Base-by-base conservation (phyloP, 2,329 filamentous ascomycete genomes). In the Penicillium verrucosum region DNA sequence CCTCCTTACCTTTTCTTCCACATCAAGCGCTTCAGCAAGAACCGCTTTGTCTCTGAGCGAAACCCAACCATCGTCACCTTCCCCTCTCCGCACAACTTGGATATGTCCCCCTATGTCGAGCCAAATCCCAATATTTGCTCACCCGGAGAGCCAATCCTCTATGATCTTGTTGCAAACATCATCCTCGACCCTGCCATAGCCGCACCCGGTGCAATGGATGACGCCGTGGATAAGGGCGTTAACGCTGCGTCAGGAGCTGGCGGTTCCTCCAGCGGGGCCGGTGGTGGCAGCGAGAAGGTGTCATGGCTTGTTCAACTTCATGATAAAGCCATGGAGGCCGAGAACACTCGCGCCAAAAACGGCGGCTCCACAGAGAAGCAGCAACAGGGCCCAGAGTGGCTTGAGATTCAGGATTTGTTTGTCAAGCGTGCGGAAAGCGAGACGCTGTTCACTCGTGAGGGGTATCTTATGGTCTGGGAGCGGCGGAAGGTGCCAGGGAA, bases 21-120 rank as follows among this genome's bases (percentile, higher is more conserved):
- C 78, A 88, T 97, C 78, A 97, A 97, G 79, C 91, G 94, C 65
- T 99, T 99, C 81, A 90, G 88, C 65, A 87, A 89, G 64, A 99
- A 99, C 80, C 96, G 97, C 73, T 99, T 99, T 70, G 90, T 99
- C 21, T 85, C 89, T 2, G 93, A 97, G 77, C 89, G 94, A 49
- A 99, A 99, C 73, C 94, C 93, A 1, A 99, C 94, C 10, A 99
- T 99, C 68, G 94, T 99, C 61, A 97, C 93, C 0, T 99, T 97
- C 74, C 90, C 93, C 62, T 88, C 90, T 7, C 84, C 90, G 5
- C 83, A 88, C 70, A 85, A 88, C 41, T 85, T 99, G 9, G 92
- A 99, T 72, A 87, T 97, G 80, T 83, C 87, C 5, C 92, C 92
- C 0, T 97, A 94, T 68, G 91, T 96, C 12, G 91, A 97, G 76